Conservation (phyloP, 1,139 yeast species). For the Geotrichum europaeum region DNA sequence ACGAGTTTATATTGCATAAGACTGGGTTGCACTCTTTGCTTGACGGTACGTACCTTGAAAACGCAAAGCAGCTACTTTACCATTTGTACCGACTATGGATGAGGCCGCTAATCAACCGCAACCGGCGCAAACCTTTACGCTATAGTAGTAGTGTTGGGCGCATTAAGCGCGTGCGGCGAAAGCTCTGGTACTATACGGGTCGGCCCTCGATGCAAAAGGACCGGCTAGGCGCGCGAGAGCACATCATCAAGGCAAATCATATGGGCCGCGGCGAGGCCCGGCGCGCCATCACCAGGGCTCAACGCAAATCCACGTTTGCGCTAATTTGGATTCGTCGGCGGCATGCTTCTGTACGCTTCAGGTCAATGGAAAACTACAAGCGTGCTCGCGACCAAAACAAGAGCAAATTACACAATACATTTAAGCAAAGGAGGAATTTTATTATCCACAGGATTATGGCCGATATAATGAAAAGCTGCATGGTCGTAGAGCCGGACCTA, state of each 20-base stretch:
- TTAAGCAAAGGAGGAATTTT: background rate
- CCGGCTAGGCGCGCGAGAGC: background rate
- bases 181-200: background rate
- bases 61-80: background rate
- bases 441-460: background rate
- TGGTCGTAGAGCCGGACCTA: background rate
- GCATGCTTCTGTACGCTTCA: background rate
- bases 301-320: background rate
- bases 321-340: background rate
- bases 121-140: background rate
- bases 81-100: background rate
- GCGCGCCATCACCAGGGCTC: background rate
- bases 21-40: background rate
- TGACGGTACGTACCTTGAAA: background rate
- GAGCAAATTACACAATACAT: background rate
- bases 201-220: background rate
- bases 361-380: background rate
- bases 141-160: background rate
- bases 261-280: background rate
- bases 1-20: background rate
- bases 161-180: background rate
- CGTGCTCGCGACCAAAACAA: background rate
- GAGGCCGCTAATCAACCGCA: background rate
- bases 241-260: background rate
- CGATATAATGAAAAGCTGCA: background rate